These are phyloP conservation scores for Trametes hirsuta DNA, from an alignment of 1,284 basidiomycete genomes.

Conservation along the genomic window DNA sequence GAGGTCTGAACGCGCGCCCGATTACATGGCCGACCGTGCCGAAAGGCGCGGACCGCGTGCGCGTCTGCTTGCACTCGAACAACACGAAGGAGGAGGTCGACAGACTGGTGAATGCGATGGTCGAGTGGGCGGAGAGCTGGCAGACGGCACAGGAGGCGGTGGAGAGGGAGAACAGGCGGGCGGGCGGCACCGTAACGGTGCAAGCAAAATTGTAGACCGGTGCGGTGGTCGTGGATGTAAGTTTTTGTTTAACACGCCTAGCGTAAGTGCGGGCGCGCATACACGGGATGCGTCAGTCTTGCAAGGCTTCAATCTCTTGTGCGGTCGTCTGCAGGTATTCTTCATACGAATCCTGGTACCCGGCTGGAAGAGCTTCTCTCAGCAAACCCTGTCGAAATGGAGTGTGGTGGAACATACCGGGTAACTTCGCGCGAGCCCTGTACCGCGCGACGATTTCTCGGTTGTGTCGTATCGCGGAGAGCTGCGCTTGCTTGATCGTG, in stretches of 20 bases:
- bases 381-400: neutral
- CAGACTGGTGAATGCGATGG: conserved; percentile 44
- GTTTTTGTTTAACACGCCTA: neutral
- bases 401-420: conserved; percentile 42
- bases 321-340: conserved; percentile 57
- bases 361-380: conserved; percentile 35
- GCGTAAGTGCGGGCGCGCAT: neutral
- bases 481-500: conserved; percentile 78
- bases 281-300: conserved; percentile 47
- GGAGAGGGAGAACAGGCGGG: neutral
- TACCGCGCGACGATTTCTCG: conserved; percentile 67
- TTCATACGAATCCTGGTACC: conserved; percentile 63
- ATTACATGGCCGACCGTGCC: conserved; percentile 88
- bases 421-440: conserved; percentile 52
- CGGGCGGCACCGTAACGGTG: neutral
- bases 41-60: conserved; percentile 78
- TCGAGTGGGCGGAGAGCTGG: conserved; percentile 36
- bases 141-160: conserved; percentile 15
- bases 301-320: conserved; percentile 62
- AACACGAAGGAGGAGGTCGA: conserved; percentile 72
- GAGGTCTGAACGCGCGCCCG: conserved; percentile 74
- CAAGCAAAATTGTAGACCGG: conserved; percentile 25
- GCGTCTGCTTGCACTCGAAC: conserved; percentile 82
- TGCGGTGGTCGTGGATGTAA: neutral
- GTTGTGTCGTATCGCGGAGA: conserved; percentile 74